These are phyloP conservation scores for Rhodotorula graminis DNA, from an alignment of 768 basidiomycete genomes.

Conservation along the genomic window DNA sequence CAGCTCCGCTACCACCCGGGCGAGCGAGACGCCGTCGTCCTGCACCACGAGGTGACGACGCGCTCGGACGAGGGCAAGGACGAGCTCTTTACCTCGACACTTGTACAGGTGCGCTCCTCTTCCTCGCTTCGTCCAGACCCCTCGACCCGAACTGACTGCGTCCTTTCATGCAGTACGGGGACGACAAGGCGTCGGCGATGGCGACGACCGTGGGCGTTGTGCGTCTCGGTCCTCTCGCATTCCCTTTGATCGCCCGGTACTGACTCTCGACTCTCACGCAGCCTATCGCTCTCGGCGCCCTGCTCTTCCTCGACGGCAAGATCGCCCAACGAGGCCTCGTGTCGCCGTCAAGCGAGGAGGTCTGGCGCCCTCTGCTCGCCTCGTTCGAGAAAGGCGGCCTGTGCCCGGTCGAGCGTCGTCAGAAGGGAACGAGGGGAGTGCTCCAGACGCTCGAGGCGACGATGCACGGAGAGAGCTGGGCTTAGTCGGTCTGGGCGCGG, in stretches of 20 bases:
- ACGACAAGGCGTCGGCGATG: conserved; percentile 67
- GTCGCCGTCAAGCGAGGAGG: conserved; percentile 58
- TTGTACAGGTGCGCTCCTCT: conserved; percentile 36
- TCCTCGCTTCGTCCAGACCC: too few species aligned
- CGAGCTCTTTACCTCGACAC: conserved; percentile 27
- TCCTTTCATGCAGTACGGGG: conserved; percentile 54
- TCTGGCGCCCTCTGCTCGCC: conserved; percentile 62
- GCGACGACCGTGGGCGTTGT: conserved; percentile 69
- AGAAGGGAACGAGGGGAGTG: conserved; percentile 24
- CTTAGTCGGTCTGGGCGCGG: not conserved
- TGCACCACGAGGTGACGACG: conserved; percentile 75
- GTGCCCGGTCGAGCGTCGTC: conserved; percentile 44
- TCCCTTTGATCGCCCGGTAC: too few species aligned
- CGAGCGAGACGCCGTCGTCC: conserved; percentile 82
- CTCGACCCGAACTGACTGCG: not conserved
- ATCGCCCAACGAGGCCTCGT: conserved; percentile 44
- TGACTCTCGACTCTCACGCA: conserved; percentile 44
- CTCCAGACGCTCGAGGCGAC: conserved; percentile 14
- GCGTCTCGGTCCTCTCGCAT: not conserved
- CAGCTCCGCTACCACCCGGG: conserved; percentile 63
- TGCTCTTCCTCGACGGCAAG: conserved; percentile 64
- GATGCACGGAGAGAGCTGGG: not conserved
- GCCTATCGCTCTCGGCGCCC: conserved; percentile 76
- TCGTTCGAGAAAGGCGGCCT: conserved; percentile 55
- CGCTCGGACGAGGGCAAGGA: conserved; percentile 8